These are phyloP conservation scores for Peronospora farinosa DNA, from an alignment of 352 stramenopile genomes.

Conservation along the genomic window DNA sequence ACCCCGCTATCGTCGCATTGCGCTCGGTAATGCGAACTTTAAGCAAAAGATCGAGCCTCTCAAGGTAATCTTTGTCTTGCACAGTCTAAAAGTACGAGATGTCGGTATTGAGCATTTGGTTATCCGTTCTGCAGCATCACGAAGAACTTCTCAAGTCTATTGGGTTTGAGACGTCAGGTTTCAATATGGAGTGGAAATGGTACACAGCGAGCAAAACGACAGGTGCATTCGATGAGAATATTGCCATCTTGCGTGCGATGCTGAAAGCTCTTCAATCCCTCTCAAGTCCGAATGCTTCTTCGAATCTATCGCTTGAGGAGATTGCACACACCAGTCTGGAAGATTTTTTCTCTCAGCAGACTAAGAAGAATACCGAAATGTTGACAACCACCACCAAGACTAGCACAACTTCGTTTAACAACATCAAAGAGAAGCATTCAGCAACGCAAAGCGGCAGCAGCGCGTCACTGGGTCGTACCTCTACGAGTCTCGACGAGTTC, in stretches of 20 bases:
- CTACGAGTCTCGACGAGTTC: slow-evolving; percentile 40
- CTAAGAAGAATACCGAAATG: slow-evolving; percentile 21
- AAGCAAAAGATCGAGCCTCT: slow-evolving; percentile 82
- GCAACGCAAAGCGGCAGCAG: slow-evolving; percentile 2
- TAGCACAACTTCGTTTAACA: slow-evolving; percentile 1
- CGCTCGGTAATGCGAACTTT: slow-evolving; percentile 72
- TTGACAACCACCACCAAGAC: slow-evolving; percentile 9
- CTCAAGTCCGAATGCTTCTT: slow-evolving; percentile 25
- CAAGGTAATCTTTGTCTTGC: slow-evolving; percentile 34
- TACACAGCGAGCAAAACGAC: slow-evolving; percentile 50
- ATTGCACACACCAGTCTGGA: slow-evolving; percentile 38
- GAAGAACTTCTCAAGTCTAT: slow-evolving; percentile 71
- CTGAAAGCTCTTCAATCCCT: slow-evolving; percentile 61
- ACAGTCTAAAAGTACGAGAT: neutral
- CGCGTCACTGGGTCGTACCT: slow-evolving; percentile 2
- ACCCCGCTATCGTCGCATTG: slow-evolving; percentile 74
- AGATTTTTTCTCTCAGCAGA: slow-evolving; percentile 18
- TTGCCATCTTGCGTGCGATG: slow-evolving; percentile 53
- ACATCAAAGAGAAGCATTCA: slow-evolving; percentile 14
- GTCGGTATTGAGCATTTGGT: slow-evolving; percentile 6
- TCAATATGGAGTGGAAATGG: slow-evolving; percentile 85
- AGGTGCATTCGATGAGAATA: slow-evolving; percentile 63
- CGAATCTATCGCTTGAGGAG: slow-evolving; percentile 48
- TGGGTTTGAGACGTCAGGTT: slow-evolving; percentile 59
- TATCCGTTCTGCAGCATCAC: slow-evolving; percentile 43